Conservation (phyloP, 1,139 yeast species). For the Protomyces inundatus region DNA sequence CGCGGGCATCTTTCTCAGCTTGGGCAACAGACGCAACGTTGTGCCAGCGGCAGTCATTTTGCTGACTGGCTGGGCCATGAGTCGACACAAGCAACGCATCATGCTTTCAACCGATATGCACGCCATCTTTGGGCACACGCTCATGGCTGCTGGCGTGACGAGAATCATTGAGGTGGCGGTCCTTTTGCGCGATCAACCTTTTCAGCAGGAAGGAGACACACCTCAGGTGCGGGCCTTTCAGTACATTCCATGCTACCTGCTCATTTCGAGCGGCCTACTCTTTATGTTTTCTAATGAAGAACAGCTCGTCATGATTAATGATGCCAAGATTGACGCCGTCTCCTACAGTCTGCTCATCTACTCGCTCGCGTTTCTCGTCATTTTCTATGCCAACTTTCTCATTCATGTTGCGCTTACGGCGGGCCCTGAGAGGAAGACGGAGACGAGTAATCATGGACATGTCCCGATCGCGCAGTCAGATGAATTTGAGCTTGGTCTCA, state of each 20-base stretch:
- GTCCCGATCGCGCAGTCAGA: background rate
- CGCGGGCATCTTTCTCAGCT: conserved; percentile 68
- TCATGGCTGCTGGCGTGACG: conserved; percentile 70
- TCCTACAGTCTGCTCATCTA: conserved; percentile 70
- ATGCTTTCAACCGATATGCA: conserved; percentile 79
- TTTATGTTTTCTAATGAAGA: conserved; percentile 94
- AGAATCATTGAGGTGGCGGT: conserved; percentile 75
- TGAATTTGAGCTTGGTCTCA: background rate
- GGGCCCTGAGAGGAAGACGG: background rate
- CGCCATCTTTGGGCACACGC: conserved; percentile 71
- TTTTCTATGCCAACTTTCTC: conserved; percentile 38
- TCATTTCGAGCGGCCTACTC: conserved; percentile 68
- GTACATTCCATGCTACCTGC: conserved; percentile 72
- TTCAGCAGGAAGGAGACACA: conserved; percentile 49
- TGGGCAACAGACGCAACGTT: conserved; percentile 61
- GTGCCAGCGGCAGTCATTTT: conserved; percentile 76
- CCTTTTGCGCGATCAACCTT: conserved; percentile 50
- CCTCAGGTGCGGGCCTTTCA: conserved; percentile 48
- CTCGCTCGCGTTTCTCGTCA: conserved; percentile 68
- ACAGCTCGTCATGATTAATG: conserved; percentile 64
- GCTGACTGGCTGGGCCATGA: conserved; percentile 91
- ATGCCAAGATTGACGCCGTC: conserved; percentile 76
- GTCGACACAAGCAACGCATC: conserved; percentile 73
- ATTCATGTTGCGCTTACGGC: conserved; percentile 14
- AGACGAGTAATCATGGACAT: background rate